Conservation (phyloP, 164 flowering plant species). For the Brasenia schreberi region DNA sequence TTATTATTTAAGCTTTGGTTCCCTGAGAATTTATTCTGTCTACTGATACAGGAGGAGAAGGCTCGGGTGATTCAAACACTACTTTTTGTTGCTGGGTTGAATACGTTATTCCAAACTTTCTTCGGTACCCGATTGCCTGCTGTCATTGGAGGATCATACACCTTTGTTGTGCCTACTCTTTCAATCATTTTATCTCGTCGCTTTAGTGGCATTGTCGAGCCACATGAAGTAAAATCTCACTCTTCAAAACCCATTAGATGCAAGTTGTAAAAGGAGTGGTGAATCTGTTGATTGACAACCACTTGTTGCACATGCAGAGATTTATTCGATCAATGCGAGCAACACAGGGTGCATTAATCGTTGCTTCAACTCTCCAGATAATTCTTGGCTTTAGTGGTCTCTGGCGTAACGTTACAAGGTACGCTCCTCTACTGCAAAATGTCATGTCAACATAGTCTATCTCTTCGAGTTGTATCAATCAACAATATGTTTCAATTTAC, state of each 20-base stretch:
- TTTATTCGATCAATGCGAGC: slow-evolving; percentile 75
- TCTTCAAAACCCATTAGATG: neutral
- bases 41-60: slow-evolving; percentile 54
- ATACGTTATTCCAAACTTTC: slow-evolving; percentile 56
- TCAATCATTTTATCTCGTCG: slow-evolving; percentile 78
- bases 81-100: slow-evolving; percentile 85
- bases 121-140: slow-evolving; percentile 92
- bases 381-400: slow-evolving; percentile 90
- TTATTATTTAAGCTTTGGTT: too few relatives aligned
- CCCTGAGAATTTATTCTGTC: neutral
- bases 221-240: slow-evolving; percentile 34
- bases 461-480: neutral
- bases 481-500: neutral
- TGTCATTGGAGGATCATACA: slow-evolving; percentile 77
- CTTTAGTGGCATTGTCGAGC: slow-evolving; percentile 48
- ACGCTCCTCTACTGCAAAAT: neutral
- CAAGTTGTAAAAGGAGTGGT: slow-evolving; percentile 19
- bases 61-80: slow-evolving; percentile 80
- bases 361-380: slow-evolving; percentile 82
- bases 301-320: slow-evolving; percentile 31
- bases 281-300: neutral
- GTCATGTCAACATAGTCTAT: neutral
- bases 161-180: slow-evolving; percentile 66
- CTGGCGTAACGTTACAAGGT: slow-evolving; percentile 90
- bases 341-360: slow-evolving; percentile 82